Base-by-base conservation (phyloP, 768 basidiomycete genomes). In the Nidularia pulvinata region DNA sequence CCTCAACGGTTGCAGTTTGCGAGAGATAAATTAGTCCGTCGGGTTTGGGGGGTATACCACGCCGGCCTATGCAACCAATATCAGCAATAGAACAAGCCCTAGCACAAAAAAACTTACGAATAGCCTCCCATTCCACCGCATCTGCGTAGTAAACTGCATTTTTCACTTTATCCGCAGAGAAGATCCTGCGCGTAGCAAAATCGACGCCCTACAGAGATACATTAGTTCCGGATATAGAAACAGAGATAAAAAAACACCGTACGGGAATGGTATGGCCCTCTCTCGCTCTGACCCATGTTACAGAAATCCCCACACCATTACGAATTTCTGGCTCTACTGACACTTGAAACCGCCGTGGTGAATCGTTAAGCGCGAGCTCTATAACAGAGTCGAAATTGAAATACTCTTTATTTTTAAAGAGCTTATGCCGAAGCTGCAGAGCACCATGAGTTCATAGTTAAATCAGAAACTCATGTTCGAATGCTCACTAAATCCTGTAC, bases 401-500 rank as follows among this genome's bases (percentile, higher is more conserved):
- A 13, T 13, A 42, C 13, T 42, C 13, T 19, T 42, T 19, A 13
- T 13, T 42, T 19, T 42, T 42, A 19, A 19, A 42, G 16, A 42
- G 11, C 39, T 13, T 42, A 11, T 13, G 39, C 39, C 11, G 16
- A 11, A 19, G 39, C 39, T 42, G 25, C 25, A 42, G 39, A 11
- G 5, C 39, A 3, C 11, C 39, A 3, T 13, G 39, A 42, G 39
- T 11, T 11, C 39, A 42, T 19, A 13, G 39, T 42, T 13, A 13
- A 11, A 42, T 42, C 25, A 30, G 25, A 4, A 30, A 30, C 25
- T 30, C 25, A 30, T 34, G 14, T 5, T 11, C 14, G 10, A n/a
- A 7, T n/a, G 34, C 48, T 49, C 48, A 50, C 49, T 5, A 50
- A 13, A 13, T 50, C 10, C 10, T 75, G 66, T 6, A 94, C 81